Evolutionary conservation across 257 asterid species (phyloP).

Genomic region (Przewalskia tangutica): DNA sequence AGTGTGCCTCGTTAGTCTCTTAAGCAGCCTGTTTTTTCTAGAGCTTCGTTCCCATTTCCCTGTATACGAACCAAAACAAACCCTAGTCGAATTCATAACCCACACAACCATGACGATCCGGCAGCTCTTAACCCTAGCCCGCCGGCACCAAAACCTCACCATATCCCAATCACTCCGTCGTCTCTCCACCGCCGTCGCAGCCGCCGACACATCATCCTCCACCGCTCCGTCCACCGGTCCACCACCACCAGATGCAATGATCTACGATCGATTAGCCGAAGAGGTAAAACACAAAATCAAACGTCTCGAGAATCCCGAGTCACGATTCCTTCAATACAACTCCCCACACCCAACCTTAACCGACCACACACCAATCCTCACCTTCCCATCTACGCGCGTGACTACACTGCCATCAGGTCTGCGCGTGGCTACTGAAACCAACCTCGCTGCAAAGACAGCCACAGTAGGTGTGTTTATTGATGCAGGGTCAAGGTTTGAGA

Average conservation of each 20-base stretch:
- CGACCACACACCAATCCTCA: slow-evolving; percentile 60
- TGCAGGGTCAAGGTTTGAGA: slow-evolving; percentile 89
- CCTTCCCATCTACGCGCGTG: slow-evolving; percentile 63
- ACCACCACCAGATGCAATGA: slow-evolving; percentile 59
- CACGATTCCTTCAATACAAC: slow-evolving; percentile 55
- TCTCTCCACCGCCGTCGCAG: slow-evolving; percentile 35
- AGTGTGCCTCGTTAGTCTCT: background rate
- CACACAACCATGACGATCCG: slow-evolving; percentile 48
- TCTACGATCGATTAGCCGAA: slow-evolving; percentile 83
- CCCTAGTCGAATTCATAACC: slow-evolving; percentile 15
- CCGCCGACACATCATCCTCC: slow-evolving; percentile 9
- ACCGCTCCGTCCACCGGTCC: slow-evolving; percentile 36
- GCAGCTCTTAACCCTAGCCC: slow-evolving; percentile 50
- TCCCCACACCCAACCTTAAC: slow-evolving; percentile 51
- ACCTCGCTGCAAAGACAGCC: slow-evolving; percentile 52
- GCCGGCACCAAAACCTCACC: slow-evolving; percentile 31
- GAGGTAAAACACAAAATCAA: slow-evolving; percentile 45
- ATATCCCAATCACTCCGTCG: slow-evolving; percentile 20
- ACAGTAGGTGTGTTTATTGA: slow-evolving; percentile 94
- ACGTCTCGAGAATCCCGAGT: slow-evolving; percentile 54
- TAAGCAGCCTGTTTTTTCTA: background rate
- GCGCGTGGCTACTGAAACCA: slow-evolving; percentile 83
- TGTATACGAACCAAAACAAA: slow-evolving; percentile 4
- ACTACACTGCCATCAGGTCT: slow-evolving; percentile 85
- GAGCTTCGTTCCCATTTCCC: background rate